Percentiles rank a stretch among this genome's conserved stretches.
Conservation (phyloP, 1,284 basidiomycete genomes). For the Cutaneotrichosporon mucoides region DNA sequence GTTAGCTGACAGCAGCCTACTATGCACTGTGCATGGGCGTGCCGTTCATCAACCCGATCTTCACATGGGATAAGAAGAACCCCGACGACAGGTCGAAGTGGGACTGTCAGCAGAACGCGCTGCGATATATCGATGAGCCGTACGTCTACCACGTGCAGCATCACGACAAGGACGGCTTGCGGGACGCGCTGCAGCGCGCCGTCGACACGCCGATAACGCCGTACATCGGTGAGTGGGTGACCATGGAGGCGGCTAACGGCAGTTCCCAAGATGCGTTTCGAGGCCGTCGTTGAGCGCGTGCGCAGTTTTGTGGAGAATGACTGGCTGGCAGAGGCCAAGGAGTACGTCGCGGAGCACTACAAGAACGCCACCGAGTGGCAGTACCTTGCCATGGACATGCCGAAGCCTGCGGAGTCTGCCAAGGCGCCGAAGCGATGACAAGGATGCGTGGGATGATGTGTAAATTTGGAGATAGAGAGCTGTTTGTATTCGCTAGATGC, state of each 20-base stretch:
- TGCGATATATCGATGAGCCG: slow-evolving; percentile 40
- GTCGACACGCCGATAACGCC: slow-evolving; percentile 29
- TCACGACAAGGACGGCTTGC: slow-evolving; percentile 25
- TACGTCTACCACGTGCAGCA: slow-evolving; percentile 49
- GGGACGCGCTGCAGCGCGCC: slow-evolving; percentile 25
- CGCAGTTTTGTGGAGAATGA: slow-evolving; percentile 20
- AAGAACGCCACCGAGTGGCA: slow-evolving; percentile 2
- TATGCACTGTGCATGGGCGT: slow-evolving; percentile 51
- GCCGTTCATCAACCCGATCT: slow-evolving; percentile 50
- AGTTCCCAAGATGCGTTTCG: slow-evolving; percentile 20
- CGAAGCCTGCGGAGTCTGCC: neutral
- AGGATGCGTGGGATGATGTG: neutral
- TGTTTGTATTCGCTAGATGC: no score
- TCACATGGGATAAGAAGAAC: slow-evolving; percentile 35
- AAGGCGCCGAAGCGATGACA: no score
- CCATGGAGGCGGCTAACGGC: no score
- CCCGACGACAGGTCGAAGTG: slow-evolving; percentile 41
- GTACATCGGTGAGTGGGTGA: slow-evolving; percentile 31
- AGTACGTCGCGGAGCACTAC: slow-evolving; percentile 1
- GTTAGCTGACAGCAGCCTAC: slow-evolving; percentile 33
- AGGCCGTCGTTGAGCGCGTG: slow-evolving; percentile 16
- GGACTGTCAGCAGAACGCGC: slow-evolving; percentile 45
- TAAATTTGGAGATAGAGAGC: neutral
- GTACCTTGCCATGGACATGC: slow-evolving; percentile 4
- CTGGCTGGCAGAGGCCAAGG: slow-evolving; percentile 18